phyloP scores from a whole-genome alignment of 2,329 filamentous ascomycete genomes.

The Piedraia hortae region DNA sequence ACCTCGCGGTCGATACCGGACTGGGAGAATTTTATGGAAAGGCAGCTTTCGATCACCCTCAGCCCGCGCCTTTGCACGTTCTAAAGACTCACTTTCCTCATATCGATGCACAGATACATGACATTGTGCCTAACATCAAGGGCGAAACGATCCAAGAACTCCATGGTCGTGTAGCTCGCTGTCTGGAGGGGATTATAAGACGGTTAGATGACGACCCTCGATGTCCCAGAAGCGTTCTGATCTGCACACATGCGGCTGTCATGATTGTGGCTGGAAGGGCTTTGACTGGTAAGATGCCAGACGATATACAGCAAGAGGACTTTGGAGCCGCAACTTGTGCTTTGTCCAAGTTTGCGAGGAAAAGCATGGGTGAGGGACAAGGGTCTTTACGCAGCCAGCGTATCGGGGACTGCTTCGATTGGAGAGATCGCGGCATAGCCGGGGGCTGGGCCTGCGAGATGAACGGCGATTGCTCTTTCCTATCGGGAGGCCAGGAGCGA shows the following conservation, averaged over 20 bases:
- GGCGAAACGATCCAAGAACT: conserved; percentile 61
- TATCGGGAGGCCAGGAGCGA: conserved; percentile 55
- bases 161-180: conserved; percentile 49
- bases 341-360: conserved; percentile 36
- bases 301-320: conserved; percentile 43
- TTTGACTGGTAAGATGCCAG: conserved; percentile 52
- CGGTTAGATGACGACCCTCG: conserved; percentile 39
- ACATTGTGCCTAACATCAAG: conserved; percentile 38
- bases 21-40: conserved; percentile 70
- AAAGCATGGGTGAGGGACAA: conserved; percentile 2
- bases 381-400: too few relatives aligned
- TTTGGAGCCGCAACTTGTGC: conserved; percentile 68
- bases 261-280: conserved; percentile 66
- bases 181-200: conserved; percentile 40
- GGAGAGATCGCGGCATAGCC: conserved; percentile 35
- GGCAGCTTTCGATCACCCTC: conserved; percentile 62
- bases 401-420: conserved; percentile 15
- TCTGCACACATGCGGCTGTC: conserved; percentile 74
- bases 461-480: conserved; percentile 67
- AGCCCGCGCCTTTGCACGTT: conserved; percentile 34
- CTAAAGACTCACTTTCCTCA: conserved; percentile 42
- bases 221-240: conserved; percentile 37
- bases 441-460: conserved; percentile 56
- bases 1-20: conserved; percentile 15
- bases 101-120: conserved; percentile 22